Conservation (phyloP, 768 basidiomycete genomes). For the Clitopilus passeckerianus region DNA sequence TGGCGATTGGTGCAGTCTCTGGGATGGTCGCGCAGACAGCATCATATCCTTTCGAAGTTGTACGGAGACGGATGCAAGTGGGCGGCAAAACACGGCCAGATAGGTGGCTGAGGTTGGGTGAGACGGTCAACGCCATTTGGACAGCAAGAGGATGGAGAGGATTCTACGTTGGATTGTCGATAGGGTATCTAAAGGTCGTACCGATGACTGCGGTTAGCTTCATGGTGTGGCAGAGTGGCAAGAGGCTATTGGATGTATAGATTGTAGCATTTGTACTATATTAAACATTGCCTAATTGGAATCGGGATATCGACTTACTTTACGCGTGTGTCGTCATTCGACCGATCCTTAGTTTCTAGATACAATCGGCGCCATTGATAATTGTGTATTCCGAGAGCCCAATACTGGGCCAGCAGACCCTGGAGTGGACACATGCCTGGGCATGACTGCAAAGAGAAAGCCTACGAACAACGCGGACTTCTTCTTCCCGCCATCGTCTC, state of each 20-base stretch:
- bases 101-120: constrained; percentile 73
- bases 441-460: too few species aligned
- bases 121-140: constrained; percentile 72
- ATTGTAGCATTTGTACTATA: not conserved
- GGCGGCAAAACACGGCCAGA: constrained; percentile 79
- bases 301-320: not conserved
- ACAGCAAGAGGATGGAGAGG: constrained; percentile 70
- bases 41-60: constrained; percentile 93
- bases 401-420: too few species aligned
- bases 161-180: constrained; percentile 86
- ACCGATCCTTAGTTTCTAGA: too few species aligned
- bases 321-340: too few species aligned
- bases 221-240: constrained; percentile 83
- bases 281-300: not conserved
- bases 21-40: constrained; percentile 84
- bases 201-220: constrained; percentile 96
- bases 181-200: constrained; percentile 91
- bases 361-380: too few species aligned
- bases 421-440: too few species aligned
- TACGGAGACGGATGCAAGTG: constrained; percentile 92
- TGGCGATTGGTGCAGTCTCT: constrained; percentile 79
- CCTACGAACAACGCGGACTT: too few species aligned
- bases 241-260: constrained; percentile 45
- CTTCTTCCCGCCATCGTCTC: too few species aligned
- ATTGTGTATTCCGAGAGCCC: too few species aligned